These are phyloP conservation scores for Epichloe brachyelytri DNA, from an alignment of 2,329 filamentous ascomycete genomes.

Conservation along the genomic window DNA sequence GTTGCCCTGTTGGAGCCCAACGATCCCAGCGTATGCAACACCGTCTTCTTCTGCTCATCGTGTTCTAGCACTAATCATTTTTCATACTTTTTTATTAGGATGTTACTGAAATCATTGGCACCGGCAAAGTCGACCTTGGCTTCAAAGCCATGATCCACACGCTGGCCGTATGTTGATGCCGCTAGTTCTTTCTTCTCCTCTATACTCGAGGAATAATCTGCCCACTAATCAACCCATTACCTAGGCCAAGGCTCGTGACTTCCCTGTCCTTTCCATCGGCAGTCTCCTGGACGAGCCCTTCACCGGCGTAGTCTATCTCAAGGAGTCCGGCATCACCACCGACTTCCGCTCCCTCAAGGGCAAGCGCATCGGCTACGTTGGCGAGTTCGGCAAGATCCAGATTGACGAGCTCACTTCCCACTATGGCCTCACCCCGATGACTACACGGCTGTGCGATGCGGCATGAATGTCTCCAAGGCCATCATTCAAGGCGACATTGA, in stretches of 20 bases:
- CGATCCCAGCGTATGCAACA: conserved; percentile 50
- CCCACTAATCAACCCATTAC: no score
- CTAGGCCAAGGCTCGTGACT: conserved; percentile 61
- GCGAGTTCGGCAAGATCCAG: conserved; percentile 74
- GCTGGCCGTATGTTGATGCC: conserved; percentile 40
- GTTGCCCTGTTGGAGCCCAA: conserved; percentile 69
- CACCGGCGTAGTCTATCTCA: conserved; percentile 66
- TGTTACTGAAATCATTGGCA: conserved; percentile 71
- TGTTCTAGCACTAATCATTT: background rate
- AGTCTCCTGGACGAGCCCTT: conserved; percentile 70
- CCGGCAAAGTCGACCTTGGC: conserved; percentile 62
- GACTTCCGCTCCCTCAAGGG: conserved; percentile 65
- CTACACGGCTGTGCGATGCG: conserved; percentile 66
- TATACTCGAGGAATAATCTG: no score
- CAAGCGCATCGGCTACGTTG: conserved; percentile 67
- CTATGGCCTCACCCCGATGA: conserved; percentile 61
- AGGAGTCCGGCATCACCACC: conserved; percentile 57
- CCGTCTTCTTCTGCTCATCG: background rate
- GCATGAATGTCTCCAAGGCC: conserved; percentile 69
- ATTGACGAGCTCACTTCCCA: conserved; percentile 69
- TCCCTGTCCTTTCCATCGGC: conserved; percentile 59
- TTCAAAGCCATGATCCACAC: conserved; percentile 83
- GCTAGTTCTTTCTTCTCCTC: background rate
- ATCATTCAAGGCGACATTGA: conserved; percentile 62
- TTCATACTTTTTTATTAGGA: conserved; percentile 31